Evolutionary conservation across 805 yeast species (phyloP).

Genomic region (Wickerhamiella kurtzmanii): DNA sequence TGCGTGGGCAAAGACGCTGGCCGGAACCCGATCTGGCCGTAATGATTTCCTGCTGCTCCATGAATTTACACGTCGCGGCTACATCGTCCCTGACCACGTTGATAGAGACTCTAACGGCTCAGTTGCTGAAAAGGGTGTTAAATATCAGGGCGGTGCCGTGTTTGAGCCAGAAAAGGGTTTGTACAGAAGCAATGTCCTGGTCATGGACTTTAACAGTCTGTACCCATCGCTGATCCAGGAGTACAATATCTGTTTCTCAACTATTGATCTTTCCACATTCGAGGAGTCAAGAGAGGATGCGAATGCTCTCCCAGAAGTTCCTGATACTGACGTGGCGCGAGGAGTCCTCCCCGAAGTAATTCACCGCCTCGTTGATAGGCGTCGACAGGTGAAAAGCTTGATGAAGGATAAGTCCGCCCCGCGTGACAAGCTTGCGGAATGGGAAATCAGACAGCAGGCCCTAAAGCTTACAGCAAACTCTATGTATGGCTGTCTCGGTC

Average conservation of each 20-base stretch:
- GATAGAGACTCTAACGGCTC: conserved; percentile 20
- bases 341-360: conserved; percentile 84
- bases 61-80: conserved; percentile 70
- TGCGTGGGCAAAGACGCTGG: conserved; percentile 89
- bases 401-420: conserved; percentile 62
- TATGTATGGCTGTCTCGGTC: conserved; percentile 99
- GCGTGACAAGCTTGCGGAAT: conserved; percentile 54
- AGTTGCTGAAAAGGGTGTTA: conserved; percentile 35
- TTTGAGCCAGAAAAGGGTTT: conserved; percentile 94
- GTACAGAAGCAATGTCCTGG: conserved; percentile 75
- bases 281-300: conserved; percentile 4
- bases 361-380: conserved; percentile 73
- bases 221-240: conserved; percentile 97
- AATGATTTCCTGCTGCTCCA: conserved; percentile 86
- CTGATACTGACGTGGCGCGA: conserved; percentile 32
- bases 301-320: conserved; percentile 37
- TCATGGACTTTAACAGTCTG: conserved; percentile 95
- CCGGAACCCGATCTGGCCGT: conserved; percentile 93
- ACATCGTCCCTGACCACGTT: conserved; percentile 65
- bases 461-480: conserved; percentile 94
- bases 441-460: conserved; percentile 92
- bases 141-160: conserved; percentile 85
- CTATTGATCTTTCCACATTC: conserved; percentile 52
- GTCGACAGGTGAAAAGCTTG: conserved; percentile 80
- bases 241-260: conserved; percentile 91